These are phyloP conservation scores for Suillus subluteus DNA, from an alignment of 768 basidiomycete species.

Conservation along the genomic window DNA sequence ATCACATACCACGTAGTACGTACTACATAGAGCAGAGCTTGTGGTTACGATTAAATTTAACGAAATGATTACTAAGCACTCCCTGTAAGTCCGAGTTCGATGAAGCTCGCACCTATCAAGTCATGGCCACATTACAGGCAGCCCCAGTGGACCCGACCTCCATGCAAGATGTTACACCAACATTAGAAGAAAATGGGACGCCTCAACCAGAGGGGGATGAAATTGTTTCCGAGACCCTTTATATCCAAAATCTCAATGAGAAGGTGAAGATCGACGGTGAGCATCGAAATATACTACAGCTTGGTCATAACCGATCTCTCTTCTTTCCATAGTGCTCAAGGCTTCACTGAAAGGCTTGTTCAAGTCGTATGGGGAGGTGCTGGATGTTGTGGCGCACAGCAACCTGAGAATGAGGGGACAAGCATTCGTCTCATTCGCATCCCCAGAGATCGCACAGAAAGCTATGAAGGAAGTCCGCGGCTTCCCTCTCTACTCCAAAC, in stretches of 20 bases:
- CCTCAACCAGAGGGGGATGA: slow-evolving; percentile 42
- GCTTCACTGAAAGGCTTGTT: slow-evolving; percentile 86
- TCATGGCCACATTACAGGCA: slow-evolving; percentile 43
- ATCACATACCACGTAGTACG: too few relatives aligned
- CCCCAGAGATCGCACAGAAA: slow-evolving; percentile 79
- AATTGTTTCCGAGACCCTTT: slow-evolving; percentile 79
- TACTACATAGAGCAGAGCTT: neutral
- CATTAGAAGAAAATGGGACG: slow-evolving; percentile 19
- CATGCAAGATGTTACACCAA: slow-evolving; percentile 27
- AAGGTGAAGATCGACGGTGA: slow-evolving; percentile 83
- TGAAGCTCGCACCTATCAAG: slow-evolving; percentile 13
- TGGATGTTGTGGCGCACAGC: slow-evolving; percentile 93
- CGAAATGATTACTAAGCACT: slow-evolving; percentile 7
- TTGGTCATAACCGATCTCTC: slow-evolving; percentile 16
- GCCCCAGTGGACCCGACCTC: slow-evolving; percentile 33
- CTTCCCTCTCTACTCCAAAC: slow-evolving; percentile 95
- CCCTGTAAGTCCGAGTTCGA: neutral
- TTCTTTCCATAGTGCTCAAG: slow-evolving; percentile 69
- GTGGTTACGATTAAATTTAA: neutral
- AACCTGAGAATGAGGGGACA: slow-evolving; percentile 98
- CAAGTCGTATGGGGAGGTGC: slow-evolving; percentile 89
- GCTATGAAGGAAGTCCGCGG: slow-evolving; percentile 92
- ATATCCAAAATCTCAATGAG: slow-evolving; percentile 96
- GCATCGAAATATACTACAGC: slow-evolving; percentile 7
- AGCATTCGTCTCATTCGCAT: slow-evolving; percentile 93